Percentiles rank a stretch among this genome's conserved stretches.
phyloP scores from a whole-genome alignment of 148 eudicot species.

The Rhododendron williamsianum region DNA sequence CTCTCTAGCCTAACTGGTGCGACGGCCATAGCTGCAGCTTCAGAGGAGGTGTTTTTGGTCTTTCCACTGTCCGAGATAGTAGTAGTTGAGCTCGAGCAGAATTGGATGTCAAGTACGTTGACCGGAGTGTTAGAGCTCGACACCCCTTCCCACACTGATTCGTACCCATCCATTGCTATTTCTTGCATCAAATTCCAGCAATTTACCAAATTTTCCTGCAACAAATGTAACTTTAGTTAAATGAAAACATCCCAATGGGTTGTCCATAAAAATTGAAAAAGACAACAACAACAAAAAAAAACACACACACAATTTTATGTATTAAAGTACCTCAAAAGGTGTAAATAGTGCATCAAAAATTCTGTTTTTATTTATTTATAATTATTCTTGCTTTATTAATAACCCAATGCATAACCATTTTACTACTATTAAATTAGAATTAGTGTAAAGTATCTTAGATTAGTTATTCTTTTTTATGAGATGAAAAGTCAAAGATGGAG shows the following conservation, averaged over 20 bases:
- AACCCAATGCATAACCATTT: neutral
- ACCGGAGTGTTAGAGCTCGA: constrained; percentile 32
- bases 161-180: constrained; percentile 28
- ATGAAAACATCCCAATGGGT: neutral
- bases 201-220: constrained; percentile 28
- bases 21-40: neutral
- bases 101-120: constrained; percentile 29
- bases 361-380: too few relatives aligned
- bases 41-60: neutral
- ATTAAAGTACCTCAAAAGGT: too few relatives aligned
- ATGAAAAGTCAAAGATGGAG: neutral
- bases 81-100: constrained; percentile 15
- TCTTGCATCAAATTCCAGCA: constrained; percentile 36
- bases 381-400: too few relatives aligned
- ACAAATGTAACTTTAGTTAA: neutral
- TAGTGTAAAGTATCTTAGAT: too few relatives aligned
- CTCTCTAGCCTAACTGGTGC: constrained; percentile 2
- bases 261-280: too few relatives aligned
- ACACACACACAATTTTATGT: too few relatives aligned
- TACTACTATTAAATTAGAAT: too few relatives aligned
- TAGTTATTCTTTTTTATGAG: neutral
- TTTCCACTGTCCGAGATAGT: neutral
- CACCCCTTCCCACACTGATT: constrained; percentile 20
- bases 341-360: too few relatives aligned
- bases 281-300: too few relatives aligned